These are phyloP conservation scores for Ceratocystis huliohia DNA, from an alignment of 2,329 filamentous ascomycete species.

Conservation along the genomic window DNA sequence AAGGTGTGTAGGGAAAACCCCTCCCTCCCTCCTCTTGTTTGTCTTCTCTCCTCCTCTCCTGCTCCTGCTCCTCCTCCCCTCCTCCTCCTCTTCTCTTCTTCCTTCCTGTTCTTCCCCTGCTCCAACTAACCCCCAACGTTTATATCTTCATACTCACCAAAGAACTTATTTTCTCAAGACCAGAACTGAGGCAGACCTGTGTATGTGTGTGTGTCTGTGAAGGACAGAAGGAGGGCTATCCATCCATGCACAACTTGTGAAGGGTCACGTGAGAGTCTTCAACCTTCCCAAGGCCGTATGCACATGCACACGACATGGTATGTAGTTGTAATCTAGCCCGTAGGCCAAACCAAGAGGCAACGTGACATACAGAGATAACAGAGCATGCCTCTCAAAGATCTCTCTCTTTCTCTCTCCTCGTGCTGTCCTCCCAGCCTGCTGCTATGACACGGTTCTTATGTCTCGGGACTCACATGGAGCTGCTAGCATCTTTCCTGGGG, in stretches of 20 bases:
- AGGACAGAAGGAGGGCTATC: too few species aligned
- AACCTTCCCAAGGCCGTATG: too few species aligned
- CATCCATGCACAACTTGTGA: too few species aligned
- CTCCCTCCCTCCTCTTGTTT: not conserved
- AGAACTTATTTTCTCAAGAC: too few species aligned
- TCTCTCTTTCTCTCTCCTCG: not conserved
- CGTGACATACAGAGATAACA: not conserved
- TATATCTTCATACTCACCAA: too few species aligned
- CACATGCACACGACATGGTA: not conserved
- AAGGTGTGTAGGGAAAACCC: not conserved
- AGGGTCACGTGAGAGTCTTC: too few species aligned
- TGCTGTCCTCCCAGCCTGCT: not conserved
- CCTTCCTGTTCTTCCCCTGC: not conserved
- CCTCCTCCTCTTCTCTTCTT: not conserved
- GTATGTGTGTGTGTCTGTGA: too few species aligned
- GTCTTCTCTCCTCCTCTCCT: not conserved
- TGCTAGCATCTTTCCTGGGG: not conserved
- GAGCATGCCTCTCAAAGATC: not conserved
- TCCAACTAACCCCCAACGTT: not conserved
- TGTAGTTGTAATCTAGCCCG: not conserved
- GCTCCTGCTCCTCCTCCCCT: not conserved
- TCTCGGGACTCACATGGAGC: conserved; percentile 3
- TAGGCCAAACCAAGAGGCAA: not conserved
- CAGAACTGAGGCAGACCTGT: too few species aligned
- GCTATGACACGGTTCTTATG: conserved; percentile 2